Evolutionary conservation across 208 protist species (phyloP), one percentile per base, ranked within the genome.

Genomic region (Histomonas meleagridis): DNA sequence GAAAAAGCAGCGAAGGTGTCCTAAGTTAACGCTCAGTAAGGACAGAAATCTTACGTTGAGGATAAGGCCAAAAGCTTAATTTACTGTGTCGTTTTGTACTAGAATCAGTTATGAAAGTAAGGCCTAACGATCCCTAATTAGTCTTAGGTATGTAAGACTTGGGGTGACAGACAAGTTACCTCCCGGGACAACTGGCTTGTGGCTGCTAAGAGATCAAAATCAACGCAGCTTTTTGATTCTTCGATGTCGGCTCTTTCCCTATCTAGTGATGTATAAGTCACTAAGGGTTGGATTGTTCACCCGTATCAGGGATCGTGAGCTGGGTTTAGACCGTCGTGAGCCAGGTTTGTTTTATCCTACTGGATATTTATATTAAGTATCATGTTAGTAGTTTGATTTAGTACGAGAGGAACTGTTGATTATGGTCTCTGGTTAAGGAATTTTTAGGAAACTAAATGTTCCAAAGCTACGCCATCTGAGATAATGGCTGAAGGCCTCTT

Each of bases 271-370:
- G 94, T 92, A 95, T 79, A 95, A 95, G 93, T 94, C 91, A 57
- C 94, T 86, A 95, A 95, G 94, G 91, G 94, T 95, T 40, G 35
- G 70, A 48, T 49, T 81, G 70, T 81, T 81, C 70, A 81, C 70
- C 70, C 70, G 70, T 81, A 95, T 94, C 91, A 95, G 94, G 94
- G 94, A 95, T 95, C 94, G 94, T 95, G 95, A 95, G 95, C 94
- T 95, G 94, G 94, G 94, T 95, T 95, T 96, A 96, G 95, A 96
- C 95, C 95, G 95, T 96, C 94, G 95, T 96, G 95, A 96, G 95
- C 95, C 95, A 96, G 95, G 95, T 96, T 95, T 96, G 94, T 95
- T 95, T 96, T 96, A 96, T 93, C 94, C 95, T 96, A 95, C 94
- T 94, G 93, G 93, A 93, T 92, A 81, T 53, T 21, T n/a, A n/a